Conservation (phyloP, 2,329 filamentous ascomycete genomes). For the Chaetomiaceae sp. region DNA sequence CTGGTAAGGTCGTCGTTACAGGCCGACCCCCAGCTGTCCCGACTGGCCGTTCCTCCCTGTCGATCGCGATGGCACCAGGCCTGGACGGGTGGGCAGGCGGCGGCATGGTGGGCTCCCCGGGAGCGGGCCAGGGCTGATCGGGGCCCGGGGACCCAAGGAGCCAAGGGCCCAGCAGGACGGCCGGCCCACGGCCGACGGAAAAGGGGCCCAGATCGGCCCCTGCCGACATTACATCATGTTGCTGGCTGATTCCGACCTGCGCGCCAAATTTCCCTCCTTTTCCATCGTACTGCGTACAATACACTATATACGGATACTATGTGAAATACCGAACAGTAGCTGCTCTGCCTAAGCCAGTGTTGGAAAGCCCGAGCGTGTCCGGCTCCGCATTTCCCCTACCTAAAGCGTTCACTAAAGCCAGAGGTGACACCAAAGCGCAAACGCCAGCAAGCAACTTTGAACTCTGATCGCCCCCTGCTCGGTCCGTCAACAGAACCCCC, state of each 20-base stretch:
- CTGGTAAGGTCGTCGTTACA: not conserved
- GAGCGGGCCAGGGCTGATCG: not conserved
- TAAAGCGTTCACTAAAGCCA: too few relatives aligned
- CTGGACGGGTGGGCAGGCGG: not conserved
- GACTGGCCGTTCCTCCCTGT: not conserved
- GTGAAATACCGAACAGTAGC: too few relatives aligned
- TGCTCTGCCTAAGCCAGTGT: too few relatives aligned
- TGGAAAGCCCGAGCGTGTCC: too few relatives aligned
- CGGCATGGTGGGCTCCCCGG: not conserved
- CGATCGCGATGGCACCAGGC: not conserved
- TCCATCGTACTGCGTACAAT: too few relatives aligned
- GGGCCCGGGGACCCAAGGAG: too few relatives aligned
- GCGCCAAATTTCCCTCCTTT: constrained; percentile 5
- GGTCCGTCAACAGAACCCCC: not conserved
- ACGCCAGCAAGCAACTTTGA: too few relatives aligned
- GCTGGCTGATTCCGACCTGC: constrained; percentile 5
- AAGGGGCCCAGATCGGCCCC: not conserved
- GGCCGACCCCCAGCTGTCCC: not conserved
- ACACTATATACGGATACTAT: too few relatives aligned
- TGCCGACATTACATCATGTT: constrained; percentile 5
- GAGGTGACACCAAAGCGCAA: too few relatives aligned
- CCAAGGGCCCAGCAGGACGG: not conserved
- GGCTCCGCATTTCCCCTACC: too few relatives aligned
- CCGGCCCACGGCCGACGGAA: not conserved
- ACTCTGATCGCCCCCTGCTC: not conserved